These are phyloP conservation scores for Globisporangium cylindrosporum DNA, from an alignment of 352 stramenopile genomes.

Conservation along the genomic window DNA sequence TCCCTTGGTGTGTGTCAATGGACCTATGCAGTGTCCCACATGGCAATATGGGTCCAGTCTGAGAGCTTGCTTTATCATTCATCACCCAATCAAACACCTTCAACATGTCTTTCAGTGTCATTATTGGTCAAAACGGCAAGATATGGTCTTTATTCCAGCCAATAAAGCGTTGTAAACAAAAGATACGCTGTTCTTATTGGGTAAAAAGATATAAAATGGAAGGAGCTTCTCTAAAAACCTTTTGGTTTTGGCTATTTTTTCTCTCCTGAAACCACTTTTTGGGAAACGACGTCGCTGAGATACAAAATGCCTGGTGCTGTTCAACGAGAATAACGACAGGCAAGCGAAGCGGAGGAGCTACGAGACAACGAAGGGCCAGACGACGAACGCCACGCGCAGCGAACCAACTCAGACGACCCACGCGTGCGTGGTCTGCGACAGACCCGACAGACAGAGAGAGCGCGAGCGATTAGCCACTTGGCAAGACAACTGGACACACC, in stretches of 20 bases:
- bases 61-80: not conserved
- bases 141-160: not conserved
- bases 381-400: not conserved
- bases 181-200: not conserved
- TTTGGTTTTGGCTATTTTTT: not conserved
- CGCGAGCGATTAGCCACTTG: not conserved
- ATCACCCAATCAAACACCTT: conserved; percentile 2
- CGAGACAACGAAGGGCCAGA: not conserved
- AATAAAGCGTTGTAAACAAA: not conserved
- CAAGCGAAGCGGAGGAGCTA: not conserved
- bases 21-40: not conserved
- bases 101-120: not conserved
- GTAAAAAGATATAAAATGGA: not conserved
- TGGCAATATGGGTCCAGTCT: not conserved
- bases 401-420: not conserved
- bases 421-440: not conserved
- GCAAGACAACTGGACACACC: not conserved
- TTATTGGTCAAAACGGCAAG: not conserved
- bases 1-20: not conserved
- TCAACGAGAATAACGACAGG: not conserved
- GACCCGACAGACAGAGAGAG: not conserved
- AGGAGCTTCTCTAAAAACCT: not conserved
- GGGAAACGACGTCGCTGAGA: conserved; percentile 6
- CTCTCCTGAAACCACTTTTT: conserved; percentile 6
- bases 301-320: not conserved